Conservation (phyloP, 108 stramenopile genomes). For the Fragilariopsis cylindrus region DNA sequence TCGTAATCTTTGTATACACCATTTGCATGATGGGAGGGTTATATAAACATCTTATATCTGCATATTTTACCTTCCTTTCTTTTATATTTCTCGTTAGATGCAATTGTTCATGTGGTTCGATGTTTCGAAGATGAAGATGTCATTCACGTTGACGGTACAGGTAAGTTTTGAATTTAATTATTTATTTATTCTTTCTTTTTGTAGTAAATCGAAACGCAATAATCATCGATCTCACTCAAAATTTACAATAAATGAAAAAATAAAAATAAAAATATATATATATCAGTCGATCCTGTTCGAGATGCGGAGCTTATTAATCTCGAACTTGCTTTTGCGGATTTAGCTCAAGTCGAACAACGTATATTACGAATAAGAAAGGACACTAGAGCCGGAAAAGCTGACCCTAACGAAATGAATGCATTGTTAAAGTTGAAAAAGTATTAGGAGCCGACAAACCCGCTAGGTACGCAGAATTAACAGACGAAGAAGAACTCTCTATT, state of each 20-base stretch:
- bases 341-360: slow-evolving; percentile 94
- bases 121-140: slow-evolving; percentile 99
- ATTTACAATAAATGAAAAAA: slow-evolving; percentile 37
- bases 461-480: slow-evolving; percentile 74
- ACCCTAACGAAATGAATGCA: slow-evolving; percentile 74
- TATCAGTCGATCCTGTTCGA: slow-evolving; percentile 84
- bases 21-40: not conserved
- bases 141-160: slow-evolving; percentile 81
- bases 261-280: slow-evolving; percentile 30
- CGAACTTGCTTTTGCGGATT: slow-evolving; percentile 95
- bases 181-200: not conserved
- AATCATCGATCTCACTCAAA: not conserved
- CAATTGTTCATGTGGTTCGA: slow-evolving; percentile 77
- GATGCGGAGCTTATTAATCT: slow-evolving; percentile 98
- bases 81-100: slow-evolving; percentile 22
- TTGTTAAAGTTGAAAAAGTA: slow-evolving; percentile 77
- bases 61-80: not conserved
- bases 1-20: slow-evolving; percentile 48
- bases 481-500: slow-evolving; percentile 81
- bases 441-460: slow-evolving; percentile 83
- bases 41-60: not conserved
- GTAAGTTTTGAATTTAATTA: not conserved
- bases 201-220: not conserved
- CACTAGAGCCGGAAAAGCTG: slow-evolving; percentile 47
- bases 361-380: slow-evolving; percentile 84